These are phyloP conservation scores for Leishmania guyanensis DNA, from an alignment of 208 protist species.

Conservation along the genomic window DNA sequence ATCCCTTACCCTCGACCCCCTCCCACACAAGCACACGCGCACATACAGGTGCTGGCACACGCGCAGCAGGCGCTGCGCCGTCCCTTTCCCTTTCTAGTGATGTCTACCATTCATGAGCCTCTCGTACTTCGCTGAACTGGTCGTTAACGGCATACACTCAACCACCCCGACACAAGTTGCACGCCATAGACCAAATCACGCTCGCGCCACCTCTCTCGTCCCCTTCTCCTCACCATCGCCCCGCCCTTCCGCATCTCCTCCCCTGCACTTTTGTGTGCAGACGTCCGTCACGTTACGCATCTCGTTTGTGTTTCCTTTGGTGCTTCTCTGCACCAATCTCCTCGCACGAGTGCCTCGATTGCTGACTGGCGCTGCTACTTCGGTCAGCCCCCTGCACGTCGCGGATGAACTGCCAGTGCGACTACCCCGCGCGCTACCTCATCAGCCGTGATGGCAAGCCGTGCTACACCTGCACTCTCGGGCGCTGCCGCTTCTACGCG, in stretches of 20 bases:
- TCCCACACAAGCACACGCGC: neutral
- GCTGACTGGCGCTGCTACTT: neutral
- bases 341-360: neutral
- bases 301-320: neutral
- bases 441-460: constrained; percentile 55
- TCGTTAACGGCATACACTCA: neutral
- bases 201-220: neutral
- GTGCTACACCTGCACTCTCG: constrained; percentile 55
- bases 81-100: neutral
- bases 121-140: neutral
- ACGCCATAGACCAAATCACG: neutral
- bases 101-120: neutral
- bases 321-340: neutral
- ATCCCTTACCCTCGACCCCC: neutral
- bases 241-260: neutral
- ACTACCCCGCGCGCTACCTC: constrained; percentile 39
- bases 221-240: neutral
- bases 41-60: neutral
- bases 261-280: neutral
- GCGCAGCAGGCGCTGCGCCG: neutral
- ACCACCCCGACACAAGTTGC: neutral
- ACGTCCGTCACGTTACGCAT: neutral
- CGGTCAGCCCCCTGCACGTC: neutral
- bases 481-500: constrained; percentile 70
- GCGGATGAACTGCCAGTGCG: constrained; percentile 82